These are phyloP conservation scores for Claviceps sp. DNA, from an alignment of 2,329 filamentous ascomycete genomes.

Conservation along the genomic window DNA sequence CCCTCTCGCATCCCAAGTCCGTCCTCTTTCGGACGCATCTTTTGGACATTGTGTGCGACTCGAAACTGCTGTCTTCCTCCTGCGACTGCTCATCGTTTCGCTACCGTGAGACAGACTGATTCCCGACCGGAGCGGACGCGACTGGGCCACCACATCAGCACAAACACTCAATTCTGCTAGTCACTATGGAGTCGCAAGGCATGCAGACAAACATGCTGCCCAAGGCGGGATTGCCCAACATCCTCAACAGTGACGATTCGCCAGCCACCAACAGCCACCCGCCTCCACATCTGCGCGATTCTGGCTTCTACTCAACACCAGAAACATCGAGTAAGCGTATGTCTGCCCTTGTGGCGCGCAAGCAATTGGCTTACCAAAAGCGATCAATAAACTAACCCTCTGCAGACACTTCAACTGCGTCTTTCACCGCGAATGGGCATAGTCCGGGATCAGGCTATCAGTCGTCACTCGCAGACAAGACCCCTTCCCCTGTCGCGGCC, in stretches of 20 bases:
- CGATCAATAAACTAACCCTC: not conserved
- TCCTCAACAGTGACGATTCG: slow-evolving; percentile 24
- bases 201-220: slow-evolving; percentile 9
- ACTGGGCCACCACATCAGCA: not conserved
- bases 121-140: not conserved
- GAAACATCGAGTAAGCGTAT: slow-evolving; percentile 31
- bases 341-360: slow-evolving; percentile 5
- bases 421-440: slow-evolving; percentile 24
- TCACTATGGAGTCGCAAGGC: slow-evolving; percentile 10
- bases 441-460: slow-evolving; percentile 35
- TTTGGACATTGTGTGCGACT: not conserved
- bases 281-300: slow-evolving; percentile 24
- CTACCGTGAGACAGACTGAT: not conserved
- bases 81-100: not conserved
- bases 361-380: not conserved
- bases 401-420: slow-evolving; percentile 26
- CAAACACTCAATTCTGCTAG: not conserved
- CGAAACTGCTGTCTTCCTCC: not conserved
- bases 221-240: slow-evolving; percentile 26
- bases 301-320: slow-evolving; percentile 30
- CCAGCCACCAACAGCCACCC: slow-evolving; percentile 14
- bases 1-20: not conserved
- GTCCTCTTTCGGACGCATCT: not conserved
- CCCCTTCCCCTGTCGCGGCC: slow-evolving; percentile 44
- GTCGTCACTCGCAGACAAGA: slow-evolving; percentile 42